Base-by-base conservation (phyloP, 495 filamentous ascomycete genomes). In the Trichocladium uniseriatum region DNA sequence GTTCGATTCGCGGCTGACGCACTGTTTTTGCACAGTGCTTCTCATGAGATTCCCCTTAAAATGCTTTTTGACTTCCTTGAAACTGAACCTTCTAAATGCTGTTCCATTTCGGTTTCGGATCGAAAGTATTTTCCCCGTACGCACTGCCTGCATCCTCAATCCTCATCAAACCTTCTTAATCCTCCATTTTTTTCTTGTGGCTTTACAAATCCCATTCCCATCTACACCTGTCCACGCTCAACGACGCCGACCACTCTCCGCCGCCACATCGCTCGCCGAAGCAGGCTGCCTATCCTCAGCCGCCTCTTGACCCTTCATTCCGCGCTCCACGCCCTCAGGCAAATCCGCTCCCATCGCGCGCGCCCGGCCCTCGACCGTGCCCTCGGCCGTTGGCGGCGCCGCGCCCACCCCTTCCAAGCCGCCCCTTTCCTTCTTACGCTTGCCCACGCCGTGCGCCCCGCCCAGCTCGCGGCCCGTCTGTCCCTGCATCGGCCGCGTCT, bases 401-500 rank as follows among this genome's bases (percentile, higher is more conserved):
- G 72, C 69, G 0, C 77, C 78, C 0, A 79, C 62, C 1, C 80
- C 78, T 36, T 74, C 78, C 4, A 83, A 47, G 0, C 82, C 79
- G 20, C 69, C 41, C 11, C 65, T 54, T 44, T 79, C 68, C 50
- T 74, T 77, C 70, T 79, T 81, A 6, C 72, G 65, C 10, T 63
- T 69, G 1, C 68, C 48, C 5, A 49, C 10, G 27, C 27, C 51
- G 31, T 73, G 62, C 44, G 69, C 51, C 1, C 79, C 77, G 45
- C 79, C 66, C 20, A 79, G 22, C 66, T 92, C 83, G 3, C 54
- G 58, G 43, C 64, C 70, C 10, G 79, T 79, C 70, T 82, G 72
- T 1, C 84, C 86, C 29, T 76, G 66, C 3, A 74, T 66, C 0
- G 85, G 84, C 37, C 79, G 74, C 0, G 82, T 82, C 0, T 79